Evolutionary conservation across 495 filamentous ascomycete genomes (phyloP), one percentile per base, ranked within the genome.

Genomic region (Hypoxylon trugodes): DNA sequence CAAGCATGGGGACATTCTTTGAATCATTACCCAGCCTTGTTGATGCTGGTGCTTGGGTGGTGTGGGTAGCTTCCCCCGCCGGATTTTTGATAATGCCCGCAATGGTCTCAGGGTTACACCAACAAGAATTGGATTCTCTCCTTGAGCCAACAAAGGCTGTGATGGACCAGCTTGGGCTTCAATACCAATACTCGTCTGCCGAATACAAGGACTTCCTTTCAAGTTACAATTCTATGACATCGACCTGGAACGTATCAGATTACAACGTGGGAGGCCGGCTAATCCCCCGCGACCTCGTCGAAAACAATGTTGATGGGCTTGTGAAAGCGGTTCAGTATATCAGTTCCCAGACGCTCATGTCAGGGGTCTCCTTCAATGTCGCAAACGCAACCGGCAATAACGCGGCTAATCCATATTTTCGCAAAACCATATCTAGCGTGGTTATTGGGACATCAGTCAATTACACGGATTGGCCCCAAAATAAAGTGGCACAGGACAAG

Each of bases 231-330:
- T 46, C 38, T 1, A 26, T 52, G 32, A 15, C 35, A 18, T 28
- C 40, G 3, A 48, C 32, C 6, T 66, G 56, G 56, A 66, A 66
- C 21, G 55, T 57, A 12, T 66, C 63, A 1, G 56, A 66, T 12
- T 33, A 56, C 25, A 36, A 60, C 36, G 1, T 51, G 12, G 65
- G 65, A 1, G 37, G 65, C 6, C 45, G 59, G n/a, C 19, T 68
- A 5, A 54, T 62, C 13, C 50, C 64, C 8, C 64, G 64, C 15
- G 37, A 56, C 4, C 51, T 62, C n/a, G 45, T 58, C 5, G 25
- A 42, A 13, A 41, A 49, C 18, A 16, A 58, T 13, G 47, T 48
- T 13, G 53, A 58, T 7, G 16, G 52, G 18, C 33, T 68, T 2
- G 58, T 62, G 2, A 18, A 41, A 0, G 65, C 59, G 1, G 30